Evolutionary conservation across 164 flowering plant genomes (phyloP), one percentile per base, ranked within the genome.

Genomic region (Stephania yunnanensis): DNA sequence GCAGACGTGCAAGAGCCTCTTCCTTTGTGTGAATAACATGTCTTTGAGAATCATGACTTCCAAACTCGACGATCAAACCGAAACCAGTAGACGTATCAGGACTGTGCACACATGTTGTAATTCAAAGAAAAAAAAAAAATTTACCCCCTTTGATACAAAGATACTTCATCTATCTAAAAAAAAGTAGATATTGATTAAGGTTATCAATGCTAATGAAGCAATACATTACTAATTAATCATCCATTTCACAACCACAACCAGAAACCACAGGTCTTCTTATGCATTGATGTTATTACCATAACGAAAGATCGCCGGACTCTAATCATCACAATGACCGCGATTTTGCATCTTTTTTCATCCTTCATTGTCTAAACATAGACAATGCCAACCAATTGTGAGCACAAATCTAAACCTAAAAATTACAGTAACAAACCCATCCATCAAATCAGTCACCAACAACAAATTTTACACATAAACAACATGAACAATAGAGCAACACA

Each of bases 1-100:
- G 85, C 4, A 86, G 76, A 67, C 77, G 74, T 20, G 63, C 55
- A 44, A 76, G 48, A 52, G 79, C 81, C 65, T 82, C 87, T 74
- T 83, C 77, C 74, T 77, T 52, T 20, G 73, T 77, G 15, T 30
- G 10, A 66, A 85, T 52, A n/a, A 78, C 66, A 15, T 83, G 77
- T 70, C 80, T 36, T 36, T 36, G 82, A 8, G 42, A 66, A 10
- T 74, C 68, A 29, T 64, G 65, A 76, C 79, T 78, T 70, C 77
- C 82, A 69, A 85, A 83, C 15, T 75, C 73, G 75, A 86, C 77
- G 66, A 71, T n/a, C 61, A 86, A 84, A 72, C 78, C 81, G n/a
- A 44, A 70, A 36, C 82, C 81, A 65, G 66, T 66, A 7, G 80
- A 71, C 75, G 77, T 73, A 79, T 63, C 65, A 6, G 78, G 65